Evolutionary conservation across 768 basidiomycete species (phyloP).

Genomic region (Suillus bovinus): DNA sequence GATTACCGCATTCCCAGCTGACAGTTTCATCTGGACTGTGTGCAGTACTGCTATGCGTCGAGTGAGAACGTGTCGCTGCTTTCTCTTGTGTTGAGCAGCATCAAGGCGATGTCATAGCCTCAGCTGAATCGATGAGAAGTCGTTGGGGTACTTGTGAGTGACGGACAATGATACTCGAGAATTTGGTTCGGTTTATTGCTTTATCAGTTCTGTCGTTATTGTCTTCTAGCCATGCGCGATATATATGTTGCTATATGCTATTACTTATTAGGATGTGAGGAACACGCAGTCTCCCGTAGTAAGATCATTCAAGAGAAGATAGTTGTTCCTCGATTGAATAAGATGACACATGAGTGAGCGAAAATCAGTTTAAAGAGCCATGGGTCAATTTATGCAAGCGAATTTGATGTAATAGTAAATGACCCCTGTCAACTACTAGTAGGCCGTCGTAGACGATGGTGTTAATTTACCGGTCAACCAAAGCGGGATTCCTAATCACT

Average conservation of each 20-base stretch:
- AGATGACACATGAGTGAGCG: too few species aligned
- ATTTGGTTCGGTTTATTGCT: neutral
- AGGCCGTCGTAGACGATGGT: too few species aligned
- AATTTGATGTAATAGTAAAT: too few species aligned
- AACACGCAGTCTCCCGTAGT: neutral
- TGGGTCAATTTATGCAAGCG: too few species aligned
- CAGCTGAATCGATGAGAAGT: neutral
- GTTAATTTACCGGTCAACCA: too few species aligned
- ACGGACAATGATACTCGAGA: neutral
- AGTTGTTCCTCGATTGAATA: neutral
- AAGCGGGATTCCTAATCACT: too few species aligned
- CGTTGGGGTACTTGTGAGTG: neutral
- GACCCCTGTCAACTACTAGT: too few species aligned
- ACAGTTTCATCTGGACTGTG: constrained; percentile 70
- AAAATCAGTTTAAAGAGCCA: too few species aligned
- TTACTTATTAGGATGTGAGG: neutral
- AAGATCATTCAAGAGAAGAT: neutral
- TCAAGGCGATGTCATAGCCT: constrained; percentile 11
- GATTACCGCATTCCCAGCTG: neutral
- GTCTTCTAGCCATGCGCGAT: neutral
- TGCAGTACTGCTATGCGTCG: constrained; percentile 89
- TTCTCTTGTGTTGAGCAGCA: constrained; percentile 72
- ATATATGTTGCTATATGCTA: neutral
- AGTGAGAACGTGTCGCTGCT: constrained; percentile 91
- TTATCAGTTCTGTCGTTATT: neutral